phyloP scores from a whole-genome alignment of 805 yeast species.

The Candida odintsovae region DNA sequence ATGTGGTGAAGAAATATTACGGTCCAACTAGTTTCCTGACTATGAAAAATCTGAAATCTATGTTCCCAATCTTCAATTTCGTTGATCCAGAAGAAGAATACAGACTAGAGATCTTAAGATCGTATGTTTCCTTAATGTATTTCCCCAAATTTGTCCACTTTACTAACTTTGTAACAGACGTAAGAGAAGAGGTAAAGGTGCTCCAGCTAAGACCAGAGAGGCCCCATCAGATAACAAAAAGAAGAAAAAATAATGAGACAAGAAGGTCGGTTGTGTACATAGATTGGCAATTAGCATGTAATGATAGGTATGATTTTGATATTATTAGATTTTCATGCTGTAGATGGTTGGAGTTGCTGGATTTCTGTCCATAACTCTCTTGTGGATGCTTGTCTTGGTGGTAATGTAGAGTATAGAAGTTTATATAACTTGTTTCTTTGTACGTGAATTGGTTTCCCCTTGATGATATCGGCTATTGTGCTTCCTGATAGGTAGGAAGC shows the following conservation, averaged over 20 bases:
- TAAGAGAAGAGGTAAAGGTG: conserved; percentile 85
- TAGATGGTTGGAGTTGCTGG: not conserved
- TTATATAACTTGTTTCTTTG: conserved; percentile 44
- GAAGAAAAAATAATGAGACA: conserved; percentile 29
- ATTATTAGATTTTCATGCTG: not conserved
- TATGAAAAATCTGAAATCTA: conserved; percentile 49
- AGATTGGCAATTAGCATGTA: conserved; percentile 2
- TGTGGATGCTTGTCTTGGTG: conserved; percentile 24
- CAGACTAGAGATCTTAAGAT: conserved; percentile 38
- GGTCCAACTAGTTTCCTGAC: conserved; percentile 69
- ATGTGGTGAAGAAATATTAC: conserved; percentile 62
- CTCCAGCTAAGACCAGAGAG: conserved; percentile 69
- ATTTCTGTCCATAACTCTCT: conserved; percentile 3
- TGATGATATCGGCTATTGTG: conserved; percentile 34
- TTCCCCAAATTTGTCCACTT: not conserved
- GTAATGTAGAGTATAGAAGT: conserved; percentile 47
- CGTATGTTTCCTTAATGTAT: conserved; percentile 5
- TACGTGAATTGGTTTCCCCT: conserved; percentile 40
- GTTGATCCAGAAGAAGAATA: conserved; percentile 65
- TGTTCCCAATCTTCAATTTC: conserved; percentile 45
- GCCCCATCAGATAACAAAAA: conserved; percentile 31
- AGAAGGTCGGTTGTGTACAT: conserved; percentile 7
- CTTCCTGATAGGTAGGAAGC: conserved; percentile 36
- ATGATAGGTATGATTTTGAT: not conserved
- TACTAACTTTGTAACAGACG: conserved; percentile 30